Evolutionary conservation across 2,329 filamentous ascomycete species (phyloP), one percentile per base, ranked within the genome.

Genomic region (Colletotrichum eleusines): DNA sequence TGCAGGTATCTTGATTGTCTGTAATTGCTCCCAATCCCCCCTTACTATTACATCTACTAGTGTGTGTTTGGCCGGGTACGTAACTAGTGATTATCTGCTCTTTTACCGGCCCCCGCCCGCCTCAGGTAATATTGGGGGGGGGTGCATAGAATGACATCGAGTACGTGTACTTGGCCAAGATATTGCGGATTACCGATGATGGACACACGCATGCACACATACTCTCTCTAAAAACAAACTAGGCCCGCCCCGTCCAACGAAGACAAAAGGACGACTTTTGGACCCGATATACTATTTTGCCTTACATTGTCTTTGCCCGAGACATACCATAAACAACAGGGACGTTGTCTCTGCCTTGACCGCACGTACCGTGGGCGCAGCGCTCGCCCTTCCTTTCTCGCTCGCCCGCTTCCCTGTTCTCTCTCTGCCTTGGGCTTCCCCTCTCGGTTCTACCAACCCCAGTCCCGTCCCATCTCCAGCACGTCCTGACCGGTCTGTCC

Each of bases 401-500:
- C 42, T 48, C 23, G 14, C 26, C 14, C 57, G 31, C 40, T 33
- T 38, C 38, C 62, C 62, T 64, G 28, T 9, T 23, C 42, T 44
- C 42, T 44, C 20, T 46, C 60, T 53, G 59, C 50, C 38, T 60
- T 44, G n/a, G 35, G 48, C 48, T 28, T 40, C 40, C 33, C 46
- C 28, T 51, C n/a, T 62, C 31, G 33, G 59, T 51, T 58, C 63
- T 35, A 23, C 40, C 44, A 60, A 33, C 48, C 60, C 60, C 58
- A 31, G 40, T 48, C 48, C 48, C 53, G 42, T 68, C 44, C 65
- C 65, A 51, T 63, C 65, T 59, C 51, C 35, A 62, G 23, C 46
- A 50, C 9, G 35, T 51, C 59, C 46, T 40, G 46, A 62, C 35
- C 46, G 6, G 59, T 51, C 59, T 57, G 59, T 55, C 59, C 40